A percentile compares a stretch with the other conserved stretches of the same genome.
These are phyloP conservation scores for Xylaria palmicola DNA, from an alignment of 495 filamentous ascomycete species.

Conservation along the genomic window DNA sequence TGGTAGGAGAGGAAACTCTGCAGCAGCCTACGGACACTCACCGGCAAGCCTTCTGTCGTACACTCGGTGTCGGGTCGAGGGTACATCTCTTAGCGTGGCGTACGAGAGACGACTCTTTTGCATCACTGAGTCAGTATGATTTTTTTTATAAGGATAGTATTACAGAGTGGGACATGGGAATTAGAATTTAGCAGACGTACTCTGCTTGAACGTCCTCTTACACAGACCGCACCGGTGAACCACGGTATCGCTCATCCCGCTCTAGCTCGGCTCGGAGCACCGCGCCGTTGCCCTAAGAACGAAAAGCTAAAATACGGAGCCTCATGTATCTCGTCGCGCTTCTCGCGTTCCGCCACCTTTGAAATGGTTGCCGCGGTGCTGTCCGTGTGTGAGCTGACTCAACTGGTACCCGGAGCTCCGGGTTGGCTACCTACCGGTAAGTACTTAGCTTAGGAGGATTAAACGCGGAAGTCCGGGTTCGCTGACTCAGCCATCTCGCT, in stretches of 20 bases:
- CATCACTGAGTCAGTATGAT: background rate
- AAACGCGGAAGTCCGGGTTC: too few species aligned
- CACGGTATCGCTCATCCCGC: slow-evolving; percentile 4
- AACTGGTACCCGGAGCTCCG: background rate
- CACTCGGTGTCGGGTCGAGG: slow-evolving; percentile 16
- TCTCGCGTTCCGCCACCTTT: background rate
- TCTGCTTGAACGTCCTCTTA: slow-evolving; percentile 15
- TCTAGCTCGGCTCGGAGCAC: background rate
- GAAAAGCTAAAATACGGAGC: background rate
- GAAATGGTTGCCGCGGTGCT: background rate
- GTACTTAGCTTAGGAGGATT: too few species aligned
- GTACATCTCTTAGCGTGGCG: slow-evolving; percentile 28
- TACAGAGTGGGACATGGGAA: background rate
- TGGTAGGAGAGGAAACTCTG: background rate
- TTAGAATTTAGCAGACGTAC: background rate
- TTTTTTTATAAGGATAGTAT: background rate
- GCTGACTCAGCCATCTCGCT: too few species aligned
- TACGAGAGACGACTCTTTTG: slow-evolving; percentile 33
- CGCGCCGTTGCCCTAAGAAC: background rate
- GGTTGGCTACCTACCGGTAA: too few species aligned
- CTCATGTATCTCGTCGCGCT: slow-evolving; percentile 1
- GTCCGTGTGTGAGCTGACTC: background rate
- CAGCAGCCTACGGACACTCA: background rate
- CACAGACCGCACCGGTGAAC: slow-evolving; percentile 10
- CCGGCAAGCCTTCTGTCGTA: slow-evolving; percentile 37